These are phyloP conservation scores for Cystofilobasidium capitatum DNA, from an alignment of 768 basidiomycete genomes.

Conservation along the genomic window DNA sequence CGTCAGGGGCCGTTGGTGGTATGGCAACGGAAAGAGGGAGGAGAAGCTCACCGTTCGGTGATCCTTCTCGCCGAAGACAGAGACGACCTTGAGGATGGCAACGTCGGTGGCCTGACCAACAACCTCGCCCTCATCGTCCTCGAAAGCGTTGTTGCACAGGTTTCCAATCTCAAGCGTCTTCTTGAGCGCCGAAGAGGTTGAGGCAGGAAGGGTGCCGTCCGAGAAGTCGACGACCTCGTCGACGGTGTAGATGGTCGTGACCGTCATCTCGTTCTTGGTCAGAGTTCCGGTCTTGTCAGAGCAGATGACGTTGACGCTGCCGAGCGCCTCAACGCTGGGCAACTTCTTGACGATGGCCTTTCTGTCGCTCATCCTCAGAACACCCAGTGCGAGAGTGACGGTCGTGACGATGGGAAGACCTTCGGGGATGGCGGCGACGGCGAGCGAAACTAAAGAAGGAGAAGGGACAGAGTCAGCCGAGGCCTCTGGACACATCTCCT, in stretches of 20 bases:
- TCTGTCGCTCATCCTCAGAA: conserved; percentile 82
- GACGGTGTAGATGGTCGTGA: conserved; percentile 74
- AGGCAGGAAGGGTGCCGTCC: conserved; percentile 10
- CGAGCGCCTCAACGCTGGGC: conserved; percentile 86
- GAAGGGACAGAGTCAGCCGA: neutral
- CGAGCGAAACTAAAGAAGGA: conserved; percentile 64
- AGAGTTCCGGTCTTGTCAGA: conserved; percentile 95
- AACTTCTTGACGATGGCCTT: conserved; percentile 96
- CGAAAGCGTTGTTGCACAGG: conserved; percentile 78
- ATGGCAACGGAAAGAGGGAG: neutral
- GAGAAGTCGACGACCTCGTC: conserved; percentile 69
- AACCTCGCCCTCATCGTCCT: conserved; percentile 59
- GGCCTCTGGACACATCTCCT: neutral
- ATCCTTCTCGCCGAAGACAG: conserved; percentile 57
- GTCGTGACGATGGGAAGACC: conserved; percentile 94
- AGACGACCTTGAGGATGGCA: conserved; percentile 70
- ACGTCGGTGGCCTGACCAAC: conserved; percentile 91
- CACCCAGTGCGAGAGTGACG: conserved; percentile 87
- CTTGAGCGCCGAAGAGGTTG: conserved; percentile 43
- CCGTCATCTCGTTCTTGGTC: conserved; percentile 92
- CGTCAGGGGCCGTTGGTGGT: neutral
- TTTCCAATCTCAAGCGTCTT: conserved; percentile 73
- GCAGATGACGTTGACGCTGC: conserved; percentile 93
- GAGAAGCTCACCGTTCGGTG: conserved; percentile 42
- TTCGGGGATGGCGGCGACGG: conserved; percentile 94